Evolutionary conservation across 31 red algal species (phyloP).

Genomic region (Asparagopsis taxiformis): DNA sequence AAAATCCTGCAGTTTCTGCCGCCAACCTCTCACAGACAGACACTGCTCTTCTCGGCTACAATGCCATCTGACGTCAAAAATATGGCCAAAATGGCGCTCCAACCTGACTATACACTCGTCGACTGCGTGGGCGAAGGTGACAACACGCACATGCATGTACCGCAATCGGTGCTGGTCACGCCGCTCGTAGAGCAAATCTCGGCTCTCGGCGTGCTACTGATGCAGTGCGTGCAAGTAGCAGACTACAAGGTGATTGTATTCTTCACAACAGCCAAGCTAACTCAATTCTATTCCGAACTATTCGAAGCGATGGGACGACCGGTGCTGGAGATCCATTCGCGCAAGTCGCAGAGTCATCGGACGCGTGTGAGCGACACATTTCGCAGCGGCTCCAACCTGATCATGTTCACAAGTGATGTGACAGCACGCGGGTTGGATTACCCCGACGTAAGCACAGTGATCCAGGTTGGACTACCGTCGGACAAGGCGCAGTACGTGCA

Average conservation of each 20-base stretch:
- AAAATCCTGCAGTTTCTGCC: slow-evolving; percentile 48
- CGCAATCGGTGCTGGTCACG: slow-evolving; percentile 59
- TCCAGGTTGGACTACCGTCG: slow-evolving; percentile 84
- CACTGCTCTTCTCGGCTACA: slow-evolving; percentile 85
- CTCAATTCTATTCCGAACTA: slow-evolving; percentile 51
- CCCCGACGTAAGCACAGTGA: slow-evolving; percentile 67
- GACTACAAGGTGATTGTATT: slow-evolving; percentile 79
- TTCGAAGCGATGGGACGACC: slow-evolving; percentile 49
- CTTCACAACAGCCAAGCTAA: slow-evolving; percentile 57
- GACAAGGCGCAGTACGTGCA: slow-evolving; percentile 82
- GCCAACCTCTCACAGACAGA: slow-evolving; percentile 38
- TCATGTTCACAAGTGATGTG: slow-evolving; percentile 88
- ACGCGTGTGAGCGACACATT: slow-evolving; percentile 56
- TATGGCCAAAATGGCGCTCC: slow-evolving; percentile 33
- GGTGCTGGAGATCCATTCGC: slow-evolving; percentile 66
- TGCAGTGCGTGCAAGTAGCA: slow-evolving; percentile 36
- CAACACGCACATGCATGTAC: slow-evolving; percentile 46
- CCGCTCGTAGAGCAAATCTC: slow-evolving; percentile 31
- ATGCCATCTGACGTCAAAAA: slow-evolving; percentile 41
- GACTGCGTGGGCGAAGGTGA: slow-evolving; percentile 53
- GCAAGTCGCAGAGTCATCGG: slow-evolving; percentile 42
- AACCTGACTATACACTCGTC: slow-evolving; percentile 32
- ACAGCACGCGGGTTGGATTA: slow-evolving; percentile 76
- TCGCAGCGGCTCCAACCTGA: slow-evolving; percentile 15
- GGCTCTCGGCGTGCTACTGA: slow-evolving; percentile 37